Evolutionary conservation across 805 yeast species (phyloP), one percentile per base, ranked within the genome.

Genomic region (Cyberlindnera maclurae): DNA sequence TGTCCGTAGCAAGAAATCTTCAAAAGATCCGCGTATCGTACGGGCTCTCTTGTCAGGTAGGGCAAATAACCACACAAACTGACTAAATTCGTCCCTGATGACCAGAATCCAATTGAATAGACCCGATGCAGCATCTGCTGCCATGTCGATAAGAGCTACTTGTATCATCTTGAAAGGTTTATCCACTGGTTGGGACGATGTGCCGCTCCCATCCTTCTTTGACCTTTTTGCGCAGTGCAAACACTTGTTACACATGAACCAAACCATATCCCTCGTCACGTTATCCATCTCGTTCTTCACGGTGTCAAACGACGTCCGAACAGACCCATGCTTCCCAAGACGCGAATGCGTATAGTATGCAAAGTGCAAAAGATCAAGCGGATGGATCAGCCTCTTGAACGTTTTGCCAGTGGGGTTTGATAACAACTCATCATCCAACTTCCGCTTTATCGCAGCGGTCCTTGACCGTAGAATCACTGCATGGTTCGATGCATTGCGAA

Each of bases 201-300:
- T n/a, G 13, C 18, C 11, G 20, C 22, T 13, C 12, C 22, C 15
- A 12, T 31, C n/a, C 18, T 15, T 13, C 9, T 15, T 31, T 6
- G 20, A 16, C 20, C n/a, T 17, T 3, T 12, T 13, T 20, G 10
- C 33, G 20, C 34, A 32, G 5, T 18, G 12, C 27, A 13, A 13
- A 15, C 36, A 33, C 6, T 16, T 15, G 12, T 15, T 15, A 16
- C 36, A 33, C n/a, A 26, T 26, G n/a, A 33, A 33, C 36, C 36
- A 33, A 5, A 33, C 15, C 36, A 33, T 33, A 16, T 33, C 29
- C 18, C 36, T 33, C 8, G 36, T 33, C 8, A 33, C 10, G n/a
- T 33, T 33, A 26, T 33, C 36, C 13, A 33, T 26, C 7, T 15
- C 30, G 26, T 22, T 32, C 30, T 33, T 33, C 12, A 33, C 26